Evolutionary conservation across 148 eudicot species (phyloP), one percentile per base, ranked within the genome.

Genomic region (Silene conica): DNA sequence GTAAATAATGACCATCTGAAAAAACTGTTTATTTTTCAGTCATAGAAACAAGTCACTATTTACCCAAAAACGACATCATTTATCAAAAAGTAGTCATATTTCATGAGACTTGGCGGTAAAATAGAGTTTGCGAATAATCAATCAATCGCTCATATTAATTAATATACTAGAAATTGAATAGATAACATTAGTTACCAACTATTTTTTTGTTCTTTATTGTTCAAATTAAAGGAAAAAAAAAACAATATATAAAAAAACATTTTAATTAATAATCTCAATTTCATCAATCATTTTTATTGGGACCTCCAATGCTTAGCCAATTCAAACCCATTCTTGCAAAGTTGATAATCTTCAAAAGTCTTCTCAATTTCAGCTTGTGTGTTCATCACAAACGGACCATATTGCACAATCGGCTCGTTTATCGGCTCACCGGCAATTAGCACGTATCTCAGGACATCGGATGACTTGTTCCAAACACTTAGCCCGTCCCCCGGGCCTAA

Each of bases 381-480:
- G 74, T 92, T 95, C 99, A 95, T 95, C 76, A 95, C 99, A 86
- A 95, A 95, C 14, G 99, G 99, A 6, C 99, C 99, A 74, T 92
- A 84, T 70, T 90, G 99, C 11, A 85, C 93, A 85, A 95, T 92
- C 1, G 97, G 97, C 67, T 95, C 99, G 55, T 84, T 84, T 13
- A 95, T 62, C 0, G 97, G 99, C 63, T 90, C 77, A 3, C 99
- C 99, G 23, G 93, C 96, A 21, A 92, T 80, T 66, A 95, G 78
- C 74, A 87, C 88, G 64, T 88, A 92, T 21, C 96, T 84, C 25
- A 95, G 64, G 1, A 78, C 57, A 54, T 78, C 73, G 1, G 87
- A 74, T 5, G 93, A 84, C 67, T 67, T 78, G 86, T 95, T 95
- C 96, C 92, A 92, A 6, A 82, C 94, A 26, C 82, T 72, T 2